Evolutionary conservation across 1,284 basidiomycete genomes (phyloP).

Genomic region (Rhodofomes roseus): DNA sequence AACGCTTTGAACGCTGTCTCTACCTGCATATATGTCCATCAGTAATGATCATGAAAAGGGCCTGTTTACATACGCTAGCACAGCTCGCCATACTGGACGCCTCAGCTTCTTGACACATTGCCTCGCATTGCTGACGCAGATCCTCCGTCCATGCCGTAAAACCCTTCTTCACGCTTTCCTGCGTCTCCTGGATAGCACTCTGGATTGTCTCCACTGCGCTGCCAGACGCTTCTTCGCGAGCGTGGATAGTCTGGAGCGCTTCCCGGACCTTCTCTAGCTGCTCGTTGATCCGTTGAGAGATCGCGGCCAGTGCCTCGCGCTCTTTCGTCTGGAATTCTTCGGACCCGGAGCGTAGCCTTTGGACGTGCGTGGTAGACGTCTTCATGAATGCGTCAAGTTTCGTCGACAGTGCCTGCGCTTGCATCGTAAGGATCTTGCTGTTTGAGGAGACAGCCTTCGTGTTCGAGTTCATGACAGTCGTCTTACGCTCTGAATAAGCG

Average conservation of each 20-base stretch:
- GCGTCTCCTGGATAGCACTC: slow-evolving; percentile 45
- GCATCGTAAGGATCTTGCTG: slow-evolving; percentile 51
- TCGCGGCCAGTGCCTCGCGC: slow-evolving; percentile 46
- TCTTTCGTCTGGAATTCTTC: slow-evolving; percentile 57
- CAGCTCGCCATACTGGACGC: slow-evolving; percentile 41
- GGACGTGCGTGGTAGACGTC: slow-evolving; percentile 48
- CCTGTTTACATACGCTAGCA: slow-evolving; percentile 32
- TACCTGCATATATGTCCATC: slow-evolving; percentile 30
- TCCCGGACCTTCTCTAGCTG: slow-evolving; percentile 57
- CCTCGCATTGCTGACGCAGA: slow-evolving; percentile 45
- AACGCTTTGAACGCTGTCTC: slow-evolving; percentile 52
- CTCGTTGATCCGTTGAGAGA: slow-evolving; percentile 55
- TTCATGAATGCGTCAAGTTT: slow-evolving; percentile 64
- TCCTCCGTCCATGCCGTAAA: slow-evolving; percentile 52
- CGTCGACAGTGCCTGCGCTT: slow-evolving; percentile 49
- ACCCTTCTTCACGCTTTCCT: slow-evolving; percentile 48
- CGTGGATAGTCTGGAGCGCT: slow-evolving; percentile 55
- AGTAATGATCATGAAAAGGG: neutral
- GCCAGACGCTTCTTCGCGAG: slow-evolving; percentile 52
- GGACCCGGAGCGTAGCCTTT: slow-evolving; percentile 52
- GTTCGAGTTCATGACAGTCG: slow-evolving; percentile 64
- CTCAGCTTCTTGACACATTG: slow-evolving; percentile 44
- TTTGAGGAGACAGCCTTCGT: slow-evolving; percentile 61
- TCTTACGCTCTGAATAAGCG: slow-evolving; percentile 63
- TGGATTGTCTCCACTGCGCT: slow-evolving; percentile 49